These are phyloP conservation scores for Lagenaria siceraria DNA, from an alignment of 306 rosid genomes.

Conservation along the genomic window DNA sequence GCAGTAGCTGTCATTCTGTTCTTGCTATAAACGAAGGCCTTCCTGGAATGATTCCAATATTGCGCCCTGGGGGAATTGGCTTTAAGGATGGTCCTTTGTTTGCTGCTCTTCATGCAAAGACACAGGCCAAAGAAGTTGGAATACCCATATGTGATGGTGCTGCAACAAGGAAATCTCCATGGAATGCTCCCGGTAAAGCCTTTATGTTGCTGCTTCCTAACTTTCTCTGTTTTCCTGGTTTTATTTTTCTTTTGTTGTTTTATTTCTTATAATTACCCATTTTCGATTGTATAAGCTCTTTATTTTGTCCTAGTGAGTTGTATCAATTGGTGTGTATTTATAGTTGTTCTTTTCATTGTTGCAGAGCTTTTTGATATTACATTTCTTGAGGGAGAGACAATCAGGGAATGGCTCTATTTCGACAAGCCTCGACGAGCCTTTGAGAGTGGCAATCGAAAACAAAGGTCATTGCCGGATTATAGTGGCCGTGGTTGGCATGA, in stretches of 20 bases:
- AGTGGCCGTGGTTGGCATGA: constrained; percentile 98
- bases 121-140: constrained; percentile 83
- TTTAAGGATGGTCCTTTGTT: constrained; percentile 78
- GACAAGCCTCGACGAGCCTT: constrained; percentile 96
- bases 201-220: background rate
- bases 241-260: background rate
- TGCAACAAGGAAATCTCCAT: constrained; percentile 89
- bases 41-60: constrained; percentile 80
- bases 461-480: constrained; percentile 91
- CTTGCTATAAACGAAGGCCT: constrained; percentile 91
- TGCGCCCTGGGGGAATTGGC: constrained; percentile 87
- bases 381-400: constrained; percentile 74
- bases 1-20: constrained; percentile 83
- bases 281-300: background rate
- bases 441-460: constrained; percentile 96
- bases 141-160: constrained; percentile 97
- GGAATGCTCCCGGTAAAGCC: constrained; percentile 84
- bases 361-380: constrained; percentile 84
- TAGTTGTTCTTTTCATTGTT: background rate
- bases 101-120: constrained; percentile 79
- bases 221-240: background rate
- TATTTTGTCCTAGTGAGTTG: background rate
- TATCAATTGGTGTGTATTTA: background rate
- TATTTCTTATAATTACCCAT: background rate
- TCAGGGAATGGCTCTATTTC: constrained; percentile 98